A percentile compares a stretch with the other conserved stretches of the same genome.
Evolutionary conservation across 495 filamentous ascomycete species (phyloP).

Genomic region (Daldinia decipiens): DNA sequence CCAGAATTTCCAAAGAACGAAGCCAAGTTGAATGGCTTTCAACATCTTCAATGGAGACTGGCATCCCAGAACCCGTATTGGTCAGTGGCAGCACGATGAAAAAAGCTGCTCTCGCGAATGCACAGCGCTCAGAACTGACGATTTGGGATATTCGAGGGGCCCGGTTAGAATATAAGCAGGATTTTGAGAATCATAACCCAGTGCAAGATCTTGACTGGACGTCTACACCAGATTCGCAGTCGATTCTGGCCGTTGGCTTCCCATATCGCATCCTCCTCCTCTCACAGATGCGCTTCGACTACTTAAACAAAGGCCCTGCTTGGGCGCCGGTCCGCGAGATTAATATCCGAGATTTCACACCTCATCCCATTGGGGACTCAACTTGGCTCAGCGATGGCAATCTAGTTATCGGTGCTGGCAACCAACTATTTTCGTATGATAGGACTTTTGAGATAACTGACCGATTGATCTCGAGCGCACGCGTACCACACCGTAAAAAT

Average conservation of each 20-base stretch:
- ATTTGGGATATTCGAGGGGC: slow-evolving; percentile 91
- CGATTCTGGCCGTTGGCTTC: slow-evolving; percentile 91
- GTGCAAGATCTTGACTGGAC: slow-evolving; percentile 95
- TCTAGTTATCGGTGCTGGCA: slow-evolving; percentile 87
- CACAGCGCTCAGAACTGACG: slow-evolving; percentile 76
- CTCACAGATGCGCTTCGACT: slow-evolving; percentile 94
- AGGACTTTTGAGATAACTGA: slow-evolving; percentile 73
- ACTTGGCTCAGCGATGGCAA: slow-evolving; percentile 87
- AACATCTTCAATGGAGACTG: slow-evolving; percentile 85
- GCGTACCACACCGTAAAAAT: slow-evolving; percentile 63
- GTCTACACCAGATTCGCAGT: slow-evolving; percentile 89
- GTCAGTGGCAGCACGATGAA: slow-evolving; percentile 87
- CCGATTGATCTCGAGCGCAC: slow-evolving; percentile 70
- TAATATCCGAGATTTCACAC: slow-evolving; percentile 80
- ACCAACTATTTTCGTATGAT: slow-evolving; percentile 90
- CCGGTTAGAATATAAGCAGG: slow-evolving; percentile 82
- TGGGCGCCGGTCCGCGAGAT: slow-evolving; percentile 90
- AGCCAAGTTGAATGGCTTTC: slow-evolving; percentile 80
- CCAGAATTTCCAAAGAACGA: slow-evolving; percentile 69
- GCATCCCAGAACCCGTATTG: slow-evolving; percentile 75
- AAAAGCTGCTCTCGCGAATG: slow-evolving; percentile 85
- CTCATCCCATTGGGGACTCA: slow-evolving; percentile 92
- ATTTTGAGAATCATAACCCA: slow-evolving; percentile 75
- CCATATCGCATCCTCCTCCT: slow-evolving; percentile 83
- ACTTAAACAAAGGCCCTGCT: slow-evolving; percentile 86